Evolutionary conservation across 2,329 filamentous ascomycete species (phyloP).

Genomic region (Talaromyces rugulosus): DNA sequence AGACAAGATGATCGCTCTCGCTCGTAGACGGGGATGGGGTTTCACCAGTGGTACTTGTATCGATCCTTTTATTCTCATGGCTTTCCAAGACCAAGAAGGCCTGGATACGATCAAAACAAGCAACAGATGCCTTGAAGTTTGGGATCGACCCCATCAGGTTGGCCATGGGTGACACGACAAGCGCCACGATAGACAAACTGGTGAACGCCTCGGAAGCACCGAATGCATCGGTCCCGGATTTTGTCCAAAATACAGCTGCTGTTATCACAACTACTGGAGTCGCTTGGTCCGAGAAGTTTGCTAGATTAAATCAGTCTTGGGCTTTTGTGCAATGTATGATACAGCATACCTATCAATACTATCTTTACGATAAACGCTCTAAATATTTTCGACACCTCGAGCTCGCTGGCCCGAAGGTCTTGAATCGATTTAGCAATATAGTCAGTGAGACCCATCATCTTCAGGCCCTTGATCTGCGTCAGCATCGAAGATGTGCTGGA

Average conservation of each 20-base stretch:
- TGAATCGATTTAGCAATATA: conserved; percentile 1
- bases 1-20: background rate
- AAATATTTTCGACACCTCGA: conserved; percentile 6
- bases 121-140: conserved; percentile 3
- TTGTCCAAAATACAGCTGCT: conserved; percentile 11
- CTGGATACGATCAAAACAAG: conserved; percentile 9
- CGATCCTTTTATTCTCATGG: conserved; percentile 5
- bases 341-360: no score
- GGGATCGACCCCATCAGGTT: conserved; percentile 10
- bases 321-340: background rate
- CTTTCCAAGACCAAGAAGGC: no score
- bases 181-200: conserved; percentile 14
- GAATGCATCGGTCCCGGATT: conserved; percentile 2
- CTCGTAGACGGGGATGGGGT: no score
- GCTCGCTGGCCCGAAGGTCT: background rate
- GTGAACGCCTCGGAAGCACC: conserved; percentile 13
- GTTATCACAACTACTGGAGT: conserved; percentile 13
- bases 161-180: conserved; percentile 13
- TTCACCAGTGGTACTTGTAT: background rate
- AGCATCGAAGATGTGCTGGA: conserved; percentile 37
- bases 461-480: conserved; percentile 39
- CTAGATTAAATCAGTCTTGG: conserved; percentile 1
- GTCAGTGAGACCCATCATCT: conserved; percentile 31
- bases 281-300: conserved; percentile 4
- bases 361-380: background rate